A percentile compares a stretch with the other conserved stretches of the same genome.
Conservation (phyloP, 225 moss, liverwort and hornwort genomes). For the Sphagnum contortum region DNA sequence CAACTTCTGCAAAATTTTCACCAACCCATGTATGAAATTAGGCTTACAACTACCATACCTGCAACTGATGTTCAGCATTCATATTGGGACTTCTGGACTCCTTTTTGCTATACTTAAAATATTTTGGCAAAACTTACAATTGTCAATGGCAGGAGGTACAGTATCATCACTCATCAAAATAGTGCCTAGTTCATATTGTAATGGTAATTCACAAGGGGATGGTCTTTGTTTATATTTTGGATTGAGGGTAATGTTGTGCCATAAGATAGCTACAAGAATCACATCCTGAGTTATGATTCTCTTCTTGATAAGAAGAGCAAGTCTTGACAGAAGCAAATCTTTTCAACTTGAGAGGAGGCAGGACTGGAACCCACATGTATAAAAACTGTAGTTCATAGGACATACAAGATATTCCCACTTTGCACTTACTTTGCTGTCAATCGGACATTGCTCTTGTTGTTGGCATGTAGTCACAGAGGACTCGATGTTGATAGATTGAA, state of each 20-base stretch:
- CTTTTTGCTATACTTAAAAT: not conserved
- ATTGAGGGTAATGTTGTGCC: no score
- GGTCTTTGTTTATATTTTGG: not conserved
- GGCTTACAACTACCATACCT: not conserved
- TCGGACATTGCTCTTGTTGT: constrained; percentile 8
- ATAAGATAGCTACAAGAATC: no score
- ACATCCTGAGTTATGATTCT: no score
- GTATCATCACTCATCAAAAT: not conserved
- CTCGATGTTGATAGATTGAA: constrained; percentile 14
- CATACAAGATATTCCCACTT: no score
- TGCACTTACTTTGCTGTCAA: constrained; percentile 1
- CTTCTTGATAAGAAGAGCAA: no score
- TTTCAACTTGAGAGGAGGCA: no score
- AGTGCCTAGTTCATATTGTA: not conserved
- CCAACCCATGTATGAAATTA: not conserved
- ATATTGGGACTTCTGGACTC: no score
- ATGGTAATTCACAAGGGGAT: not conserved
- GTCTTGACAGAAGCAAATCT: no score
- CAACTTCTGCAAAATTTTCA: constrained; percentile 3
- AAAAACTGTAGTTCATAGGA: no score
- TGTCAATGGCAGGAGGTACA: not conserved
- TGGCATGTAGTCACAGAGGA: not conserved
- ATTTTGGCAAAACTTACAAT: not conserved
- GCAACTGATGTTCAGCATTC: not conserved
- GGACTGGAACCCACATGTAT: no score